Evolutionary conservation across 345 rosid species (phyloP), one percentile per base, ranked within the genome.

Genomic region (Brassica incana): DNA sequence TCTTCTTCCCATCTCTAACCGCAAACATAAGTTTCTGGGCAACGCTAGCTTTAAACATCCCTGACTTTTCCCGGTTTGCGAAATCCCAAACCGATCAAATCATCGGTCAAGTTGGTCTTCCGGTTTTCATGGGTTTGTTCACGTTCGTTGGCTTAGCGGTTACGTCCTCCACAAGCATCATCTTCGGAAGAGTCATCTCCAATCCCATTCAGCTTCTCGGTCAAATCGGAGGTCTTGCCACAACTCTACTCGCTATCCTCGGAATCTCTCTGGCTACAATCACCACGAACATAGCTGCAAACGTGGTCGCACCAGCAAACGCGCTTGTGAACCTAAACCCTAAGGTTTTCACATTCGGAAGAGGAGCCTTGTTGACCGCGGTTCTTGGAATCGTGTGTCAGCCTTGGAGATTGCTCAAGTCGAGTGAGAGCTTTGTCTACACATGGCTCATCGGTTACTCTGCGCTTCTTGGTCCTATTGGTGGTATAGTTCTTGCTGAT

Each of bases 1-100:
- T 95, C 8, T 92, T 95, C 50, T 91, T 90, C 73, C 99, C 97
- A 7, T 92, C 99, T 1, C 83, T 95, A 16, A 92, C 99, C 1
- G 99, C 99, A 8, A 95, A 95, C 81, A 91, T 92, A 67, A 95
- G 97, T 70, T 95, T 95, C 50, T 95, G 99, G 99, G 94, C 93
- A 5, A 90, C 97, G 36, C 75, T 95, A 16, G 97, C 97, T 11
- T 89, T 95, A 20, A 95, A 95, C 89, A 91, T 95, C 5, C 97
- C 97, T 0, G 99, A 95, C 83, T 95, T 92, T 59, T 92, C 99
- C 0, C 74, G 99, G 75, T 92, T 84, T 52, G 92, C 97, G 7
- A 89, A 82, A 76, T 83, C 87, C 20, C 99, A 92, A 71, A 86
- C 78, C 9, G 94, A 92, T 76, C 99, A 95, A 70, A 82, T 92